Evolutionary conservation across 768 basidiomycete genomes (phyloP), one percentile per base, ranked within the genome.

Genomic region (Podaxis carcinomalis): DNA sequence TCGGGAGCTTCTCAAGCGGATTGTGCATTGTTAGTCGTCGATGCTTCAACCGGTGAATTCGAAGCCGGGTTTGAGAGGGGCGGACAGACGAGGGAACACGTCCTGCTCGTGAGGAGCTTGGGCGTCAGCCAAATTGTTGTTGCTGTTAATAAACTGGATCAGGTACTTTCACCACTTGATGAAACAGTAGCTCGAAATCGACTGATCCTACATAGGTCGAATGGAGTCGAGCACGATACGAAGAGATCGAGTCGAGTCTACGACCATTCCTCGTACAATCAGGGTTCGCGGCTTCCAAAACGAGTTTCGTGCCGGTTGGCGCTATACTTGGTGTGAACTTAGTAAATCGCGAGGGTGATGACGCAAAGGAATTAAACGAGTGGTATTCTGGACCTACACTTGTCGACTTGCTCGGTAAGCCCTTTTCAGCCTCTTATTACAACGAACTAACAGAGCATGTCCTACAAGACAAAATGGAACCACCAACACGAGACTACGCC

Each of bases 1-100:
- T 98, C 95, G 0, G 97, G 97, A 1, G 96, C 97, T 5, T 88
- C 95, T 1, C 97, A 98, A 73, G 97, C 96, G 0, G 97, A 98
- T 66, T 93, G 93, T 51, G 94, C 97, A 0, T 74, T 98, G 6
- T 85, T 98, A 21, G 95, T 98, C 3, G 87, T 99, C 27, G 97
- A 97, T 71, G 88, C 95, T 1, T 80, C 88, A 4, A 85, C 80
- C 1, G 96, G 96, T 19, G 95, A 95, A 69, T 99, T 99, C 65
- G 97, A 99, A 73, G 88, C 93, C 23, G 96, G 96, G 2, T 99
- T 98, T 68, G 90, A 92, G 37, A 82, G 89, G 16, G 94, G 94
- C 46, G 96, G 96, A 1, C 96, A 99, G 75, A 99, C 95, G 35
- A 81, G 95, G 59, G 96, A 99, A 71, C 96, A 99, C 73, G 78